phyloP scores from a whole-genome alignment of 805 yeast species.

The Crinitomyces ghanaensis region DNA sequence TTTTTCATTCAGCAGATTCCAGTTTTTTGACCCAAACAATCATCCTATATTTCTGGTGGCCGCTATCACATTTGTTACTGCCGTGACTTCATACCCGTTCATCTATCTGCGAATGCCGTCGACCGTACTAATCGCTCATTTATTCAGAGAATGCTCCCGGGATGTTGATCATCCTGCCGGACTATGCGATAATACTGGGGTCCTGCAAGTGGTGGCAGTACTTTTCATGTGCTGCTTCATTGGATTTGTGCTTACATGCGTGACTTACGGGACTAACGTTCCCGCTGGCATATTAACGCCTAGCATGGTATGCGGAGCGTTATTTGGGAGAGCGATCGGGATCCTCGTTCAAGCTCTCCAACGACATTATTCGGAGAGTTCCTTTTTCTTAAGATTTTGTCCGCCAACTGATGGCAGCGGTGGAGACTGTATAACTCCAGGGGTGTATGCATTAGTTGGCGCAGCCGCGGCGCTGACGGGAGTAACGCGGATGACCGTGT shows the following conservation, averaged over 20 bases:
- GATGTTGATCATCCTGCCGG: slow-evolving; percentile 22
- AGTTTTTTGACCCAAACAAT: slow-evolving; percentile 20
- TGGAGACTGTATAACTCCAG: slow-evolving; percentile 59
- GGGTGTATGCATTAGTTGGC: slow-evolving; percentile 81
- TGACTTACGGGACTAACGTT: slow-evolving; percentile 55
- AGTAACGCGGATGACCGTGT: slow-evolving; percentile 66
- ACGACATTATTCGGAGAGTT: slow-evolving; percentile 25
- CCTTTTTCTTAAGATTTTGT: slow-evolving; percentile 27
- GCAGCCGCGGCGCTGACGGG: slow-evolving; percentile 78
- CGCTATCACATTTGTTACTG: slow-evolving; percentile 38
- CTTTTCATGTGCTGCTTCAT: no score
- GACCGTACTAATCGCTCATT: slow-evolving; percentile 41
- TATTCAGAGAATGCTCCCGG: slow-evolving; percentile 57
- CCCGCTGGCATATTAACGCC: slow-evolving; percentile 99
- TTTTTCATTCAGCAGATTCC: no score
- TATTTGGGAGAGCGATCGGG: slow-evolving; percentile 84
- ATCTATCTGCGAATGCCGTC: slow-evolving; percentile 44
- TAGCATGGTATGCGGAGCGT: slow-evolving; percentile 93
- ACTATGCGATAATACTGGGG: slow-evolving; percentile 18
- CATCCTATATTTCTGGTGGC: slow-evolving; percentile 37
- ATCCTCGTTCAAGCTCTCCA: slow-evolving; percentile 46
- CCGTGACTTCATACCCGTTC: slow-evolving; percentile 44
- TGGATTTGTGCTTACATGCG: slow-evolving; percentile 52
- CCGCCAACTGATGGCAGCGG: slow-evolving; percentile 26
- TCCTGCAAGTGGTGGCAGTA: slow-evolving; percentile 29